Percentiles rank a stretch among this genome's conserved stretches.
These are phyloP conservation scores for Ophiostoma ulmi DNA, from an alignment of 2,329 filamentous ascomycete species.

Conservation along the genomic window DNA sequence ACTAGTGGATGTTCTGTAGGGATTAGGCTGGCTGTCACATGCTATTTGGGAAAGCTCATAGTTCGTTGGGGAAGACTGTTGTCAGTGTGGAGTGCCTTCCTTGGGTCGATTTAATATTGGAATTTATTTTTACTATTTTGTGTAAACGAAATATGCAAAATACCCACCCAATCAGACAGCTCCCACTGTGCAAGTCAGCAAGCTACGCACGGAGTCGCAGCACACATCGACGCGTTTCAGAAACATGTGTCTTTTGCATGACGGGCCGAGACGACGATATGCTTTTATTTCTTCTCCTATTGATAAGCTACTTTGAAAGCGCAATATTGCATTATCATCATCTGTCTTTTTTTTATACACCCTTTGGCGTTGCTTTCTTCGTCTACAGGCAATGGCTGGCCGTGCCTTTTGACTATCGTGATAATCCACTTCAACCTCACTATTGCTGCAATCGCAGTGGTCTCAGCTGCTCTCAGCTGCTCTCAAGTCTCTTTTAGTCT, in stretches of 20 bases:
- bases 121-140: background rate
- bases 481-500: background rate
- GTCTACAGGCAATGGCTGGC: constrained; percentile 21
- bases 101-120: background rate
- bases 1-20: constrained; percentile 6
- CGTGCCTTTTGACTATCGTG: constrained; percentile 18
- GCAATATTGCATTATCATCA: background rate
- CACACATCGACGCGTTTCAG: constrained; percentile 9
- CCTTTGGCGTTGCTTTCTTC: background rate
- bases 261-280: background rate
- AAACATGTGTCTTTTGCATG: constrained; percentile 8
- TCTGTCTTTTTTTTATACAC: background rate
- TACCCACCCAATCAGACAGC: constrained; percentile 2
- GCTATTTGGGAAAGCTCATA: constrained; percentile 3
- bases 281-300: background rate
- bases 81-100: constrained; percentile 2
- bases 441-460: background rate
- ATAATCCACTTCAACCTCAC: constrained; percentile 16
- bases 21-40: constrained; percentile 7
- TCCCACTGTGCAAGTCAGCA: constrained; percentile 1
- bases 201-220: constrained; percentile 4
- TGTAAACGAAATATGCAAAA: background rate
- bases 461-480: constrained; percentile 7
- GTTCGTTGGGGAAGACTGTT: constrained; percentile 11
- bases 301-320: background rate